phyloP scores from a whole-genome alignment of 2,329 filamentous ascomycete genomes.

The Hirsutella thompsonii region DNA sequence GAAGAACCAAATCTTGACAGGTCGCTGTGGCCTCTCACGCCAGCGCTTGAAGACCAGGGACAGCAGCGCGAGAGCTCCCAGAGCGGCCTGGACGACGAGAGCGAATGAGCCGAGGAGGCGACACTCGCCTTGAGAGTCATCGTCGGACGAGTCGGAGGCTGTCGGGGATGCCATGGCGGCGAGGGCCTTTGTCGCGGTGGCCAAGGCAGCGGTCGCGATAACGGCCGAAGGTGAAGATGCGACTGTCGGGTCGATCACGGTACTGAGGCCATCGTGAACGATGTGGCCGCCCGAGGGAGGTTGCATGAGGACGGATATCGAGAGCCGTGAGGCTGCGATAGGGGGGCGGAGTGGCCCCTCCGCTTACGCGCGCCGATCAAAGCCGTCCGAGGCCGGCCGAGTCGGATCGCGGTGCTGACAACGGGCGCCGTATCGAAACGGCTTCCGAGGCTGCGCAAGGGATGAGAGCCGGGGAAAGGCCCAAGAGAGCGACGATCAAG shows the following conservation, averaged over 20 bases:
- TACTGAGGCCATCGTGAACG: constrained; percentile 1
- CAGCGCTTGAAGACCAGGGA: constrained; percentile 89
- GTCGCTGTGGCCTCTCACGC: constrained; percentile 81
- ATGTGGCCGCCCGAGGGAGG: constrained; percentile 1
- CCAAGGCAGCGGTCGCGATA: constrained; percentile 1
- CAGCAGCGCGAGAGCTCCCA: constrained; percentile 71
- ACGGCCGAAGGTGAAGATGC: not conserved
- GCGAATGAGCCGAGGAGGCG: constrained; percentile 82
- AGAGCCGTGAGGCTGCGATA: not conserved
- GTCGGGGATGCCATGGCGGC: constrained; percentile 16
- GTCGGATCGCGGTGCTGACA: too few species aligned
- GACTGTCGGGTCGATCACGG: constrained; percentile 2
- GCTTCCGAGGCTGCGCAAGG: too few species aligned
- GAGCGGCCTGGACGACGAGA: constrained; percentile 73
- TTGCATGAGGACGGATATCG: not conserved
- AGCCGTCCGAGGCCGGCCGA: too few species aligned
- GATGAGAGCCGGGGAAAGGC: too few species aligned
- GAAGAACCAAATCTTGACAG: constrained; percentile 94
- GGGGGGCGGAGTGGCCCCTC: not conserved
- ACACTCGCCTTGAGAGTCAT: constrained; percentile 60
- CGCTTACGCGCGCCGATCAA: not conserved
- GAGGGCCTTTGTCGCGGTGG: constrained; percentile 6
- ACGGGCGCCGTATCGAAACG: too few species aligned
- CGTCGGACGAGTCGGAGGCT: constrained; percentile 16
- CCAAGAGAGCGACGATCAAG: too few species aligned